Evolutionary conservation across 2,329 filamentous ascomycete species (phyloP), one percentile per base, ranked within the genome.

Genomic region (Talaromyces sp.): DNA sequence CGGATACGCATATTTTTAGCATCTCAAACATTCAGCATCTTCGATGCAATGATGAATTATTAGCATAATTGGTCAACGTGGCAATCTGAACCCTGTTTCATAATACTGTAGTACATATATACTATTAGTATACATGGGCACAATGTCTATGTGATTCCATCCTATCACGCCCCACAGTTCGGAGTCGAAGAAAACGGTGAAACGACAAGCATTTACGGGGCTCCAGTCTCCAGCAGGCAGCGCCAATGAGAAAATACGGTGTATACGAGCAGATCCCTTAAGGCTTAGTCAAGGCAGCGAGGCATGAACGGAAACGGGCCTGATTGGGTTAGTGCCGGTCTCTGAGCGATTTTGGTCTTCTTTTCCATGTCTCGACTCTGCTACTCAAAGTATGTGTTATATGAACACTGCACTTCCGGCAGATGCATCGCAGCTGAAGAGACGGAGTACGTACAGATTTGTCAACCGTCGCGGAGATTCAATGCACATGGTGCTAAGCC

Each of bases 151-250:
- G 22, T 22, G 22, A 22, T 22, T 22, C 22, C 22, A 22, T 31
- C 27, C 27, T 31, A 31, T 31, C 39, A 22, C 17, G 31, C n/a
- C 31, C 54, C 54, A 57, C 52, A 56, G 33, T 10, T 35, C 17
- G 27, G 17, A 47, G 43, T 22, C 27, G 10, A 2, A 2, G 5
- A 49, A 27, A 25, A 49, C 47, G 47, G 33, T 41, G 33, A 57
- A 39, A 57, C 54, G 33, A 59, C 56, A 59, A 59, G 56, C 56
- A 59, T 59, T 59, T 41, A 41, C 27, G 56, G 56, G 27, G 56
- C 35, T 25, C 41, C 17, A 27, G 27, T 27, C 27, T 27, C 10
- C 43, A 47, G 19, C 19, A 25, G 45, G 19, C 45, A 47, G 45
- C 45, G 19, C 19, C 45, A 25, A 50, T 15, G 15, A 45, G 35